A percentile compares a stretch with the other conserved stretches of the same genome.
These are phyloP conservation scores for Prunus yedoensis DNA, from an alignment of 331 rosid species.

Conservation along the genomic window DNA sequence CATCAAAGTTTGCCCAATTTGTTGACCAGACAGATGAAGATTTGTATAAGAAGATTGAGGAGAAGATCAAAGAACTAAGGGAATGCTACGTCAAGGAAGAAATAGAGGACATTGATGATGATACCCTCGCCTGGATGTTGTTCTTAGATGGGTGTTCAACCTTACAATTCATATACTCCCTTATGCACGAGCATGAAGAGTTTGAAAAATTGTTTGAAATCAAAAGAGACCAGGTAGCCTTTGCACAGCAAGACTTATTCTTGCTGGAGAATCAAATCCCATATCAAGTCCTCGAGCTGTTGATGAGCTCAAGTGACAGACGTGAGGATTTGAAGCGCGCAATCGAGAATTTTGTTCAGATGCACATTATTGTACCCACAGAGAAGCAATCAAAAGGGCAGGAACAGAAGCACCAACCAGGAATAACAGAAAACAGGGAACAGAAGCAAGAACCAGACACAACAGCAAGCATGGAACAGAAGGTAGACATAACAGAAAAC, in stretches of 20 bases:
- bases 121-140: slow-evolving; percentile 6
- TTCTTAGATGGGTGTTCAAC: slow-evolving; percentile 21
- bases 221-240: not conserved
- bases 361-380: not conserved
- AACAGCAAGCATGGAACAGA: not conserved
- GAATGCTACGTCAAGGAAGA: not conserved
- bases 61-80: not conserved
- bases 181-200: not conserved
- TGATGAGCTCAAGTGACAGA: not conserved
- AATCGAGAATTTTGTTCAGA: not conserved
- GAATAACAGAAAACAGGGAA: not conserved
- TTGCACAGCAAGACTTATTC: slow-evolving; percentile 14
- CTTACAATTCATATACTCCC: slow-evolving; percentile 8
- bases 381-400: not conserved
- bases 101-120: not conserved
- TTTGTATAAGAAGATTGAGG: not conserved
- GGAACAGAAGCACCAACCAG: not conserved
- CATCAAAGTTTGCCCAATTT: not conserved
- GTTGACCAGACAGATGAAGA: no score
- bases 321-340: rapidly evolving
- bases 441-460: not conserved
- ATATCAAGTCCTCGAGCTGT: not conserved
- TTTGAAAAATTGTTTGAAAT: not conserved
- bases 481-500: not conserved
- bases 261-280: slow-evolving; percentile 27